Percentiles rank a stretch among this genome's conserved stretches.
phyloP scores from a whole-genome alignment of 371 early-diverging fungal species.

The Mortierella polycephala region DNA sequence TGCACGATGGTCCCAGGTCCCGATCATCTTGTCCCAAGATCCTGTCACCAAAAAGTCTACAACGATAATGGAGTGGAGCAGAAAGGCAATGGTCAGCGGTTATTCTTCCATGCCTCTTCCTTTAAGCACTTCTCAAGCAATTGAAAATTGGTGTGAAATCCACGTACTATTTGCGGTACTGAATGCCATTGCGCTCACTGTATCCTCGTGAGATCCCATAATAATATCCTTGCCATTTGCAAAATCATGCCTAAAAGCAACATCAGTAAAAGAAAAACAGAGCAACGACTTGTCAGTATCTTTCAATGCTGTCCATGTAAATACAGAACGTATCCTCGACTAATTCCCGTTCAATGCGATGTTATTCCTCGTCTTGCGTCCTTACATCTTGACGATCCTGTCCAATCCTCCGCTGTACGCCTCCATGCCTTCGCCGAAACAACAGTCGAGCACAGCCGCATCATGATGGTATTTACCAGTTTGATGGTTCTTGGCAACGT shows the following conservation, averaged over 20 bases:
- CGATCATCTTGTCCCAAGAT: conserved; percentile 90
- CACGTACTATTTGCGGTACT: conserved; percentile 62
- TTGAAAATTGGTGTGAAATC: conserved; percentile 3
- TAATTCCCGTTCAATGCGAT: background rate
- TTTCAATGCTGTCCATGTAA: background rate
- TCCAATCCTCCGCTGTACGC: conserved; percentile 80
- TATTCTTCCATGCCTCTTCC: no score
- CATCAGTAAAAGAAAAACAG: conserved; percentile 12
- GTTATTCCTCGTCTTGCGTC: background rate
- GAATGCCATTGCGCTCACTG: conserved; percentile 74
- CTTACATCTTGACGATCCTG: conserved; percentile 69
- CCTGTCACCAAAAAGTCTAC: conserved; percentile 79
- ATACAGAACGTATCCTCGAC: background rate
- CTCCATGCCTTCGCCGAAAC: conserved; percentile 67
- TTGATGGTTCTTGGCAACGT: conserved; percentile 71
- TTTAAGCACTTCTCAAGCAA: no score
- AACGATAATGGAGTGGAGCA: background rate
- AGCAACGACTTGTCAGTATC: background rate
- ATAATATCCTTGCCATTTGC: conserved; percentile 57
- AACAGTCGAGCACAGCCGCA: conserved; percentile 80
- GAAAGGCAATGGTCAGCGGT: conserved; percentile 14
- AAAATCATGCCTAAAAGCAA: conserved; percentile 61
- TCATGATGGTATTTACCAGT: conserved; percentile 65
- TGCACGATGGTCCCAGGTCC: conserved; percentile 82
- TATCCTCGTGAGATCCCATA: conserved; percentile 69